Evolutionary conservation across 495 filamentous ascomycete species (phyloP).

Genomic region (Hyaloscypha variabilis): DNA sequence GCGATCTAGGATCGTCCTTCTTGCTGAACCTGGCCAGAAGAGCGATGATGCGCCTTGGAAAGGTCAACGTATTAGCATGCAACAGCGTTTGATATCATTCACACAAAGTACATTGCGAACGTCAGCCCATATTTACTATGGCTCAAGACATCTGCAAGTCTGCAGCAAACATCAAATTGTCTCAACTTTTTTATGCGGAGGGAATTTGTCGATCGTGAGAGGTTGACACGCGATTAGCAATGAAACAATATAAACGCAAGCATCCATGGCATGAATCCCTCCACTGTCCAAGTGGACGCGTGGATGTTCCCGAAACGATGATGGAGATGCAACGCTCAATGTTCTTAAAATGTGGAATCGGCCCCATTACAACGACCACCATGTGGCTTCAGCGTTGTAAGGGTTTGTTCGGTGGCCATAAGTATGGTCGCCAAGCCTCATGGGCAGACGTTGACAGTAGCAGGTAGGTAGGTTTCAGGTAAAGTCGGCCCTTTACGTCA

Average conservation of each 20-base stretch:
- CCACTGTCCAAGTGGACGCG: background rate
- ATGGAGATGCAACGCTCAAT: background rate
- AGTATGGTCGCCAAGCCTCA: background rate
- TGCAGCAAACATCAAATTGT: background rate
- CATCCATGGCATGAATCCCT: conserved; percentile 12
- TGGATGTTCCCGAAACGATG: background rate
- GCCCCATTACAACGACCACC: background rate
- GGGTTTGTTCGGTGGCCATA: background rate
- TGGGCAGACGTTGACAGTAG: conserved; percentile 11
- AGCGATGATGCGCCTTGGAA: no score
- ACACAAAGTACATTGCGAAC: background rate
- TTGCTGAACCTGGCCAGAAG: background rate
- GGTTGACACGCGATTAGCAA: background rate
- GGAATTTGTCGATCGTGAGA: background rate
- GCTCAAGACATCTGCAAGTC: background rate
- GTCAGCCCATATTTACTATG: background rate
- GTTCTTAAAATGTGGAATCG: background rate
- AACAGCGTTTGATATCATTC: background rate
- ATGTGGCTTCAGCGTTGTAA: conserved; percentile 7
- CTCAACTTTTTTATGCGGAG: background rate
- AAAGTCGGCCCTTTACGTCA: background rate
- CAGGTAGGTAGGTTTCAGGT: background rate
- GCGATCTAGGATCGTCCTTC: background rate
- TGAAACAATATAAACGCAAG: background rate
- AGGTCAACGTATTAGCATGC: no score